These are phyloP conservation scores for Fusarium dlaminii DNA, from an alignment of 2,329 filamentous ascomycete species.

Conservation along the genomic window DNA sequence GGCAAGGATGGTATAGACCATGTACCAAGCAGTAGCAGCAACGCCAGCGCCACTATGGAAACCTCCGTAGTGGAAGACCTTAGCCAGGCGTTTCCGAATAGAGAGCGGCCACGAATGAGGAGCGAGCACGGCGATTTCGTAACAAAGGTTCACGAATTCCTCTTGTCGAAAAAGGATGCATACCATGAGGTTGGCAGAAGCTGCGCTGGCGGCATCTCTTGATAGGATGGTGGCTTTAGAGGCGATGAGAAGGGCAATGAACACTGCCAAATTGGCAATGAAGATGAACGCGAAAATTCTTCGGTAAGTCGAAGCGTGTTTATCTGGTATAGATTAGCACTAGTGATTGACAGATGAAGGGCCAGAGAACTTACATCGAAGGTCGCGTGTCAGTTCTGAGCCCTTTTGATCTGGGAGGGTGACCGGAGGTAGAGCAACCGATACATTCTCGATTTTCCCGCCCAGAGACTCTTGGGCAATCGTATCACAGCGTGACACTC, in stretches of 20 bases:
- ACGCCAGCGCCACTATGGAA: constrained; percentile 19
- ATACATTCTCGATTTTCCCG: neutral
- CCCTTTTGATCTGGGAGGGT: neutral
- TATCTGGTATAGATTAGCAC: neutral
- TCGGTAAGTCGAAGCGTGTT: neutral
- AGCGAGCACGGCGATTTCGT: constrained; percentile 8
- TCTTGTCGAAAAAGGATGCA: constrained; percentile 16
- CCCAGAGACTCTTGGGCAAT: neutral
- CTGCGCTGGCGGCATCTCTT: constrained; percentile 10
- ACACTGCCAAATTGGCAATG: neutral
- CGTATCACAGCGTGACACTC: neutral
- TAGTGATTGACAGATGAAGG: fast-evolving
- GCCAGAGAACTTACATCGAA: neutral
- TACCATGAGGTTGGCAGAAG: constrained; percentile 19
- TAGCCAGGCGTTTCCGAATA: neutral
- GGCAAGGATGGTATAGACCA: constrained; percentile 2
- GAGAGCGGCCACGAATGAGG: constrained; percentile 8
- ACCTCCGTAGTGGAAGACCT: constrained; percentile 13
- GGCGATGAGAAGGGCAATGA: neutral
- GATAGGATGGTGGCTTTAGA: neutral
- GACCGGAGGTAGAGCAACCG: neutral
- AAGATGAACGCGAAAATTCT: constrained; percentile 4
- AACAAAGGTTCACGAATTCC: constrained; percentile 15
- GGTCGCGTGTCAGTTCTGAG: neutral
- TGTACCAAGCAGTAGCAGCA: constrained; percentile 5